Percentiles rank a stretch among this genome's conserved stretches.
Evolutionary conservation across 2,329 filamentous ascomycete species (phyloP).

Genomic region (Graphiopsis chlorocephala): DNA sequence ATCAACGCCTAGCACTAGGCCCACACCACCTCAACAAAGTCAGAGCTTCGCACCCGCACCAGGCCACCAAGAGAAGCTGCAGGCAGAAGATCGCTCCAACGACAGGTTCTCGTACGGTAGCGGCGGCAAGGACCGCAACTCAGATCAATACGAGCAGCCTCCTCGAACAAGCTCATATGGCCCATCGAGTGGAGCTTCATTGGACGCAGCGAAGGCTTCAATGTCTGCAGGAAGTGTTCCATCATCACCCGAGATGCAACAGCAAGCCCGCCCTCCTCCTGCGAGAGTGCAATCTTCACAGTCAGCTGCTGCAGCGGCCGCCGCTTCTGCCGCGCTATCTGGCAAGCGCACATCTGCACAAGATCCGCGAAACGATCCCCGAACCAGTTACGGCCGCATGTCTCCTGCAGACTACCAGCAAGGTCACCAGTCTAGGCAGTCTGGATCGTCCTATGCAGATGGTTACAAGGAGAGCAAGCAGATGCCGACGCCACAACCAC

Average conservation of each 20-base stretch:
- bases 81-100: constrained; percentile 6
- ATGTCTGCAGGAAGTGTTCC: constrained; percentile 41
- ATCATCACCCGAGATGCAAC: constrained; percentile 46
- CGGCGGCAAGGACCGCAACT: constrained; percentile 39
- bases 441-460: constrained; percentile 32
- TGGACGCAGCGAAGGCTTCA: constrained; percentile 49
- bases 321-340: constrained; percentile 39
- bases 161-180: constrained; percentile 41
- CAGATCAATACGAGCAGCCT: constrained; percentile 37
- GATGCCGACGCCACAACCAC: constrained; percentile 34
- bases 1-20: constrained; percentile 37
- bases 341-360: constrained; percentile 43
- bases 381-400: constrained; percentile 41
- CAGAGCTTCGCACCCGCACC: constrained; percentile 36
- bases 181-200: constrained; percentile 38
- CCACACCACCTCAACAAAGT: constrained; percentile 42
- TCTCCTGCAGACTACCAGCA: constrained; percentile 38
- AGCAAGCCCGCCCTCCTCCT: constrained; percentile 41
- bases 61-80: constrained; percentile 38
- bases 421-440: constrained; percentile 21
- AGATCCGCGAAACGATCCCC: constrained; percentile 30
- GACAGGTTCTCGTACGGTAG: constrained; percentile 45
- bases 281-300: constrained; percentile 52
- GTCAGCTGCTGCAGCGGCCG: constrained; percentile 49
- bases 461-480: constrained; percentile 32